Conservation (phyloP, 78 protist genomes). For the Dictyostelium brefeldianum region DNA sequence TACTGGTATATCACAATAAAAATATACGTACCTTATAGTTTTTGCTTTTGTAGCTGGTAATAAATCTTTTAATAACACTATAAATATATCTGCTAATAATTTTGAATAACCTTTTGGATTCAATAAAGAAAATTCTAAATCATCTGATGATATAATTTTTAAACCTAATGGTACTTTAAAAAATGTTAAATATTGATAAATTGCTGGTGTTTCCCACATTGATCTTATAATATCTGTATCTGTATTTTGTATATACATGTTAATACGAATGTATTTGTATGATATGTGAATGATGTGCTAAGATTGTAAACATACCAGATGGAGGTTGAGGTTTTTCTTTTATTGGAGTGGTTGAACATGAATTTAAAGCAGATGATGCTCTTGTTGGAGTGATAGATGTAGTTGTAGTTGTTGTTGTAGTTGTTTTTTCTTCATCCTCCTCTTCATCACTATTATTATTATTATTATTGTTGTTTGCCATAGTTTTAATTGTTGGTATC, state of each 20-base stretch:
- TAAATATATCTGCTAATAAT: conserved; percentile 19
- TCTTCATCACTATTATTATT: too few relatives aligned
- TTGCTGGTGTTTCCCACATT: conserved; percentile 57
- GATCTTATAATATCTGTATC: conserved; percentile 19
- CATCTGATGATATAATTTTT: conserved; percentile 21
- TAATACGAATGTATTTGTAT: background rate
- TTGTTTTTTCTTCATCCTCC: background rate
- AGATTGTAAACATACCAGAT: background rate
- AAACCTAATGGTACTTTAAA: conserved; percentile 31
- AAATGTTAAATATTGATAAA: conserved; percentile 33
- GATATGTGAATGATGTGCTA: background rate
- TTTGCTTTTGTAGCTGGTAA: conserved; percentile 17
- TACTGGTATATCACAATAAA: too few relatives aligned
- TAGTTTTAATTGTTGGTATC: too few relatives aligned
- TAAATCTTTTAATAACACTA: conserved; percentile 4
- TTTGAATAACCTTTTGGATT: background rate
- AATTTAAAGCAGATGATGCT: background rate
- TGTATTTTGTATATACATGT: background rate
- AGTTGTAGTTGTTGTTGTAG: background rate
- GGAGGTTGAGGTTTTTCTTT: too few relatives aligned
- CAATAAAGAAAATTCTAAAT: conserved; percentile 32
- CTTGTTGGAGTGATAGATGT: background rate
- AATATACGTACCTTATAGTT: conserved; percentile 2
- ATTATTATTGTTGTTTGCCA: too few relatives aligned
- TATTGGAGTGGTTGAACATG: background rate